Conservation (phyloP, 73 alveolate genomes). For the Uronychia setigera region DNA sequence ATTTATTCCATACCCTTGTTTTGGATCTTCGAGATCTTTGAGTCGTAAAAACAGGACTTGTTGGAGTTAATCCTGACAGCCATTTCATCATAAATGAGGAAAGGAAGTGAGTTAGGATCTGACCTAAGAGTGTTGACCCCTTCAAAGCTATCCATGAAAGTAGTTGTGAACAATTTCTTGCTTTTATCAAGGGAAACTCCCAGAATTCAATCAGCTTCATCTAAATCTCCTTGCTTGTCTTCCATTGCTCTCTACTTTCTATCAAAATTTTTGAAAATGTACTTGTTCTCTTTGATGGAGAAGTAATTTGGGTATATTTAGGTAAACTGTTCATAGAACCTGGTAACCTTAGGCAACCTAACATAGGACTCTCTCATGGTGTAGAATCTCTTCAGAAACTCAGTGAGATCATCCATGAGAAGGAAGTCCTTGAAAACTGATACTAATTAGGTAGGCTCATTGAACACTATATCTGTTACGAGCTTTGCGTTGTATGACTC, state of each 20-base stretch:
- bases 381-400: slow-evolving; percentile 69
- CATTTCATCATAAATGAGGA: no score
- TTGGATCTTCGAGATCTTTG: no score
- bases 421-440: slow-evolving; percentile 73
- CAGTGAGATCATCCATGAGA: slow-evolving; percentile 76
- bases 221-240: no score
- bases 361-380: slow-evolving; percentile 34
- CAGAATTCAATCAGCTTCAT: no score
- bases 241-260: slow-evolving; percentile 80
- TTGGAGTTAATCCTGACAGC: no score
- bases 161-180: no score
- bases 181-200: no score
- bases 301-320: slow-evolving; percentile 84
- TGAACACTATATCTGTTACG: slow-evolving; percentile 72
- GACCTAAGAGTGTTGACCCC: no score
- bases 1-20: no score
- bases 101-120: no score
- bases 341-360: slow-evolving; percentile 66
- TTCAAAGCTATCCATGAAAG: no score
- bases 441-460: slow-evolving; percentile 71
- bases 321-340: slow-evolving; percentile 74
- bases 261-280: slow-evolving; percentile 79
- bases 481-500: slow-evolving; percentile 63
- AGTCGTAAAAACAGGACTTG: no score
- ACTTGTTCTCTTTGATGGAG: slow-evolving; percentile 75